phyloP scores from a whole-genome alignment of 768 basidiomycete genomes.

The Serendipita sp. region DNA sequence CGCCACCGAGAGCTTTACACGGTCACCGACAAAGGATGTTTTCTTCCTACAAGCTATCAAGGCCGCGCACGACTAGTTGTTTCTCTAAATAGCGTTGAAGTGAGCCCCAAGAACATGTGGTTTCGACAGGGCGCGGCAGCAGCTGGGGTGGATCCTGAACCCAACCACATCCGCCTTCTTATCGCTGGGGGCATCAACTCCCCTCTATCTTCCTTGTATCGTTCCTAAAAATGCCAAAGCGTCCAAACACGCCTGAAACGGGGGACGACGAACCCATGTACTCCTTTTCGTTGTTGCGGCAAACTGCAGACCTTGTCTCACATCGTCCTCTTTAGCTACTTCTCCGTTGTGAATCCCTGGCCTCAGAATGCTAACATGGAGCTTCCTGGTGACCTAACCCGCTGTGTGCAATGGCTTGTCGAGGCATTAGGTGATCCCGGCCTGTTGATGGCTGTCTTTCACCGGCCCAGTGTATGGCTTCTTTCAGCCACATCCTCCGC shows the following conservation, averaged over 20 bases:
- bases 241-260: background rate
- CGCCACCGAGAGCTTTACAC: no score
- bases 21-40: no score
- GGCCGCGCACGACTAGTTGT: no score
- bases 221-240: background rate
- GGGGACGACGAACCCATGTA: constrained; percentile 1
- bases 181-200: background rate
- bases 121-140: no score
- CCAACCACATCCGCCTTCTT: background rate
- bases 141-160: background rate
- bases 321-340: background rate
- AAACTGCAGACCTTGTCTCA: background rate
- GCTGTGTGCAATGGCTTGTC: background rate
- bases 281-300: background rate
- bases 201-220: no score
- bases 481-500: background rate
- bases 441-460: background rate
- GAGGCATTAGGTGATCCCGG: background rate
- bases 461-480: background rate
- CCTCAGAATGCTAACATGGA: constrained; percentile 5
- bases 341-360: constrained; percentile 1
- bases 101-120: no score
- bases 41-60: no score
- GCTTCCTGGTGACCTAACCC: background rate
- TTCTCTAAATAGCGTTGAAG: no score